Percentiles rank a stretch among this genome's conserved stretches.
Conservation (phyloP, 306 rosid species). For the Dicorynia guianensis region DNA sequence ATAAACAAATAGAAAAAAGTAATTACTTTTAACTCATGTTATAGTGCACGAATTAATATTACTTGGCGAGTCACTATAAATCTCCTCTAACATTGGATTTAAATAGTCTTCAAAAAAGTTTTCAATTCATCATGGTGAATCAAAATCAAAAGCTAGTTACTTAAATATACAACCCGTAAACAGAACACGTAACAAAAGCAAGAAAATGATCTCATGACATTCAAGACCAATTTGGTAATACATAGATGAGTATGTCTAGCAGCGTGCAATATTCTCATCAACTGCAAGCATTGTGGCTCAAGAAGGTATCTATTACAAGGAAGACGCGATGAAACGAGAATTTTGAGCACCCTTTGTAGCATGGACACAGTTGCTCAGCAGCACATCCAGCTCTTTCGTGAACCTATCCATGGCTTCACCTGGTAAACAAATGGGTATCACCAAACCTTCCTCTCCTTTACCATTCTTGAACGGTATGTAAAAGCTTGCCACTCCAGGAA, state of each 20-base stretch:
- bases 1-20: no score
- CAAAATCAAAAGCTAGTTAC: no score
- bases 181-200: no score
- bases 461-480: constrained; percentile 46
- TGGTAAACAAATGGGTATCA: constrained; percentile 60
- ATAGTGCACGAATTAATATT: no score
- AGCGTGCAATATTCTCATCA: neutral
- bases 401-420: constrained; percentile 60
- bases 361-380: constrained; percentile 8
- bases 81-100: no score
- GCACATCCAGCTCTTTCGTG: constrained; percentile 32
- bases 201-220: no score
- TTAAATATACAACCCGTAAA: no score
- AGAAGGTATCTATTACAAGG: neutral
- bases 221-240: no score
- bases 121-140: no score
- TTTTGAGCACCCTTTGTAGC: neutral
- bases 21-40: no score
- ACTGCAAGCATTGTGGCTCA: neutral
- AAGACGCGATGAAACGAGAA: neutral
- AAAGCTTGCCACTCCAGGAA: constrained; percentile 56
- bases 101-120: no score
- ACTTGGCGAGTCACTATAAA: no score
- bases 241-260: neutral
- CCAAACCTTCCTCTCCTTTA: constrained; percentile 53